phyloP scores from a whole-genome alignment of 2,329 filamentous ascomycete species.

The Colletotrichum tropicicola region DNA sequence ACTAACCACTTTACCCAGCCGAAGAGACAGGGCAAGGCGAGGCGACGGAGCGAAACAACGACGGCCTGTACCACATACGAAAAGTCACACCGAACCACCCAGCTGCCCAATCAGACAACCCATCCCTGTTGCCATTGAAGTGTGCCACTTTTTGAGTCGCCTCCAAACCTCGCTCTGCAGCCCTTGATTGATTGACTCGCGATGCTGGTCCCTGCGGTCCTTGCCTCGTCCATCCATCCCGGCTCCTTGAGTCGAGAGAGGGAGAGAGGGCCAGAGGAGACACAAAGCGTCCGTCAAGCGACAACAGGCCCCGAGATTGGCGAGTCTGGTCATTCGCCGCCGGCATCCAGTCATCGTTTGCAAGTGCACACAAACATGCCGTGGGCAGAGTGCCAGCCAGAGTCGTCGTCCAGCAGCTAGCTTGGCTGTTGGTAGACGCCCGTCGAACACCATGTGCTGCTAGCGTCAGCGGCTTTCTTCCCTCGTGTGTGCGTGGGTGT shows the following conservation, averaged over 20 bases:
- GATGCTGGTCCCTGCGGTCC: background rate
- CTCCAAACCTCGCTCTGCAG: constrained; percentile 9
- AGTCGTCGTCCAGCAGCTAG: background rate
- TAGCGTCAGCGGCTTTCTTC: constrained; percentile 13
- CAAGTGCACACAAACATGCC: background rate
- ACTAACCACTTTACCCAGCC: background rate
- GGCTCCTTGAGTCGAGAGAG: background rate
- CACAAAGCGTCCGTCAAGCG: constrained; percentile 12
- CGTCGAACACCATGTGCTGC: background rate
- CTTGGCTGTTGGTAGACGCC: constrained; percentile 2
- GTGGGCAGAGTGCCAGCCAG: too few relatives aligned
- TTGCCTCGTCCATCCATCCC: background rate
- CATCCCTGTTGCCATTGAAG: constrained; percentile 17
- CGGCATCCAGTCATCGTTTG: background rate
- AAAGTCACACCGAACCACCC: constrained; percentile 18
- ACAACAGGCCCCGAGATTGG: constrained; percentile 11
- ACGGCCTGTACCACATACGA: constrained; percentile 17
- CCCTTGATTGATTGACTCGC: constrained; percentile 27
- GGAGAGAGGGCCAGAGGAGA: background rate
- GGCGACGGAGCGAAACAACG: constrained; percentile 27
- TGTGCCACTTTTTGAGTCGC: constrained; percentile 17
- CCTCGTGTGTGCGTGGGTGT: background rate
- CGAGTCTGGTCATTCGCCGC: background rate
- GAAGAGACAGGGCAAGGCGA: background rate
- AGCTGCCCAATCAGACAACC: constrained; percentile 18